Conservation (phyloP, 495 filamentous ascomycete genomes). For the Entonaema liquescens region DNA sequence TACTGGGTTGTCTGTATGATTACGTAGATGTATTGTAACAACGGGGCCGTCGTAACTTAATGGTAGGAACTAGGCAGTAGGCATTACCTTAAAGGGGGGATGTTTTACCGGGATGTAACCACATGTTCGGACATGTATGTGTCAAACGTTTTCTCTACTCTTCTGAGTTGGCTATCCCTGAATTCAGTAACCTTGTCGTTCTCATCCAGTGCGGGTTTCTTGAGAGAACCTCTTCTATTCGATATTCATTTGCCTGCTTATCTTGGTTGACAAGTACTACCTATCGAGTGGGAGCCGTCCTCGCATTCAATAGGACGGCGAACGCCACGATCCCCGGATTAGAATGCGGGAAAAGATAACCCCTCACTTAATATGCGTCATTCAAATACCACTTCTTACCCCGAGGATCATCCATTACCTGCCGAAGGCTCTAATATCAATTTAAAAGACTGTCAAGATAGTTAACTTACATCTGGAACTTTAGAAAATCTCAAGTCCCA, state of each 20-base stretch:
- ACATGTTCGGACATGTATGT: background rate
- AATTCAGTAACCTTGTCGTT: background rate
- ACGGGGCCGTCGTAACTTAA: too few species aligned
- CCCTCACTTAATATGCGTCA: too few species aligned
- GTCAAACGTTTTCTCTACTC: background rate
- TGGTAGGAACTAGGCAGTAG: background rate
- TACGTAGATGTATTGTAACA: background rate
- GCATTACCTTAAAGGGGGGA: background rate
- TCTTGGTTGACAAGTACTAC: too few species aligned
- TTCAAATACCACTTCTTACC: too few species aligned
- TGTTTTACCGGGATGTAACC: background rate
- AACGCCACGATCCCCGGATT: background rate
- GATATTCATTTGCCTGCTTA: background rate
- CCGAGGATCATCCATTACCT: too few species aligned
- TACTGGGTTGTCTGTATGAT: background rate
- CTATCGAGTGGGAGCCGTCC: background rate
- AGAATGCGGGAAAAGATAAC: too few species aligned
- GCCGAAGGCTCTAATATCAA: too few species aligned
- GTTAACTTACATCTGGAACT: too few species aligned
- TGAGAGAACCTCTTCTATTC: background rate
- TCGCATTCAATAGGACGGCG: background rate
- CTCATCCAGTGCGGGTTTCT: background rate
- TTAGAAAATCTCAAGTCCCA: too few species aligned
- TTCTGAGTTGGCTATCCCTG: background rate
- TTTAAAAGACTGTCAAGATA: too few species aligned